Evolutionary conservation across 306 rosid genomes (phyloP).

Genomic region (Sesbania bispinosa): DNA sequence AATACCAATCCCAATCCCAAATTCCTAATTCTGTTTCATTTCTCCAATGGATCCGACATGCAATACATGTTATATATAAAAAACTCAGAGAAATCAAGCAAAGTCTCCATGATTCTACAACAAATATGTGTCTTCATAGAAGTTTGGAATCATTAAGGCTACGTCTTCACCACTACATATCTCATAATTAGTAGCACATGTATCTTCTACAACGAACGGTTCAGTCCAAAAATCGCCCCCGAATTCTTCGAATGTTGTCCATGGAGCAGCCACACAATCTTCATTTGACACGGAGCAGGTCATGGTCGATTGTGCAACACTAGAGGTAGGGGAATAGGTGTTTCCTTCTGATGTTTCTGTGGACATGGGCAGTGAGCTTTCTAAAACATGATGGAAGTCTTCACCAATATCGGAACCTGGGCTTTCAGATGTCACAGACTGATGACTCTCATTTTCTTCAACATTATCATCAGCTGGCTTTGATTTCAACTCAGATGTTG

Average conservation of each 20-base stretch:
- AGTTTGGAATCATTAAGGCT: background rate
- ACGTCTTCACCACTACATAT: background rate
- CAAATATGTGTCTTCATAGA: slow-evolving; percentile 11
- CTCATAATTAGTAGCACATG: background rate
- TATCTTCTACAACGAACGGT: slow-evolving; percentile 39
- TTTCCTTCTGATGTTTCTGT: slow-evolving; percentile 12
- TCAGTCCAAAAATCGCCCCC: slow-evolving; percentile 52
- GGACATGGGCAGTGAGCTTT: slow-evolving; percentile 29
- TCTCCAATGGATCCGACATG: too few species aligned
- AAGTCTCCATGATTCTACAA: background rate
- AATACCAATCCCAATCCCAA: too few species aligned
- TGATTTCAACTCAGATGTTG: background rate
- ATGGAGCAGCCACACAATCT: background rate
- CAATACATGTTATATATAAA: too few species aligned
- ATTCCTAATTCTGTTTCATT: too few species aligned
- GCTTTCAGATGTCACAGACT: slow-evolving; percentile 10
- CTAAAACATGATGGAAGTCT: slow-evolving; percentile 23
- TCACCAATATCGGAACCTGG: background rate
- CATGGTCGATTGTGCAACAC: background rate
- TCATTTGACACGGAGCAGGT: background rate
- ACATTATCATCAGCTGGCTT: background rate
- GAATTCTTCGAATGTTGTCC: slow-evolving; percentile 17
- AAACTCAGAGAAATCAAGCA: too few species aligned
- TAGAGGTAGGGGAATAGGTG: background rate
- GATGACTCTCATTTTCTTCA: background rate